These are phyloP conservation scores for Metschnikowia proteae DNA, from an alignment of 805 yeast species.

Conservation along the genomic window DNA sequence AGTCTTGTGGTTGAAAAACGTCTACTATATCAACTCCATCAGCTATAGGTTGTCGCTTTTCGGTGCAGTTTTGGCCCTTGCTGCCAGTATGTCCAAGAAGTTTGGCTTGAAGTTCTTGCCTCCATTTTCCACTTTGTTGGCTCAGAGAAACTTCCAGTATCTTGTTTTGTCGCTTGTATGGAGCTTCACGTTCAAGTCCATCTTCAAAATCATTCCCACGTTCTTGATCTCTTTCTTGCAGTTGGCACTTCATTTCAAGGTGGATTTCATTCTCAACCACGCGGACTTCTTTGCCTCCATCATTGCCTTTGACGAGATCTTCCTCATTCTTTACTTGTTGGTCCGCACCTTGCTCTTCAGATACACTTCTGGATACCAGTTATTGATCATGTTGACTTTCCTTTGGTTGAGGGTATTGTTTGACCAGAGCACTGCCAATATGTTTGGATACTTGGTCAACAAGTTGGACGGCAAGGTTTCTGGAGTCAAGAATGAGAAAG, in stretches of 20 bases:
- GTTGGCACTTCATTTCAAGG: slow-evolving; percentile 38
- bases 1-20: slow-evolving; percentile 37
- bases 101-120: slow-evolving; percentile 59
- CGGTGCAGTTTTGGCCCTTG: slow-evolving; percentile 53
- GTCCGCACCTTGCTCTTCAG: slow-evolving; percentile 60
- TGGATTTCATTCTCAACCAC: slow-evolving; percentile 38
- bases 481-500: slow-evolving; percentile 43
- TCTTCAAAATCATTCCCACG: slow-evolving; percentile 63
- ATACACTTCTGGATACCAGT: slow-evolving; percentile 67
- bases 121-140: slow-evolving; percentile 56
- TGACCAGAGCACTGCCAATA: slow-evolving; percentile 43
- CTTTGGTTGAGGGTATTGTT: slow-evolving; percentile 71
- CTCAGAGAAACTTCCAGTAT: slow-evolving; percentile 75
- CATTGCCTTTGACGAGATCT: slow-evolving; percentile 59
- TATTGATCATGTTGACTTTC: slow-evolving; percentile 52
- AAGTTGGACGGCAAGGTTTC: slow-evolving; percentile 42
- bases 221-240: slow-evolving; percentile 57
- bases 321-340: slow-evolving; percentile 49
- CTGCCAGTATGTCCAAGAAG: slow-evolving; percentile 53
- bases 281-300: slow-evolving; percentile 39
- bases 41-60: slow-evolving; percentile 52
- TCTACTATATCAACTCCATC: slow-evolving; percentile 44
- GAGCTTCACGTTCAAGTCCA: slow-evolving; percentile 61
- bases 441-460: slow-evolving; percentile 39
- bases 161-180: slow-evolving; percentile 53